Percentiles rank a stretch among this genome's conserved stretches.
Evolutionary conservation across 345 rosid genomes (phyloP).

Genomic region (Euphorbia peplus): DNA sequence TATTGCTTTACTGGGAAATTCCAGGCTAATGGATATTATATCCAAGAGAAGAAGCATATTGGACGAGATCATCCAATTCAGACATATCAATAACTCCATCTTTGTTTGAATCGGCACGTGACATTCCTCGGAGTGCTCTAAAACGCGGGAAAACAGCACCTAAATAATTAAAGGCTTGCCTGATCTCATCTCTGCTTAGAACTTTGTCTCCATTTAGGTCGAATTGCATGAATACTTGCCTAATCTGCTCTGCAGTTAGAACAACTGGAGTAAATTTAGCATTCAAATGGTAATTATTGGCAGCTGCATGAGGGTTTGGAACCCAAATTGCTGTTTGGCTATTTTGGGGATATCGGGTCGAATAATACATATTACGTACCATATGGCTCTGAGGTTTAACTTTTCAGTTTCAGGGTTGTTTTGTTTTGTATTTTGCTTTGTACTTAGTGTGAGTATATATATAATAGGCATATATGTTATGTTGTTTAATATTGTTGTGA

Average conservation of each 20-base stretch:
- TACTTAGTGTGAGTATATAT: neutral
- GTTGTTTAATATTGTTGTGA: too few relatives aligned
- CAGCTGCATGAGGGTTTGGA: too few relatives aligned
- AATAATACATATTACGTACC: neutral
- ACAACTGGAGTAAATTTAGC: too few relatives aligned
- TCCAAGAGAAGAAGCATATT: neutral
- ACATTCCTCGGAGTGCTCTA: neutral
- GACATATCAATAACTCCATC: conserved; percentile 1
- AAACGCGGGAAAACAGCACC: neutral
- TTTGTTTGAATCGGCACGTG: neutral
- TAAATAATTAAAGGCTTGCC: neutral
- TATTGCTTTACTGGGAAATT: too few relatives aligned
- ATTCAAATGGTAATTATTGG: too few relatives aligned
- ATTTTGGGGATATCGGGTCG: too few relatives aligned
- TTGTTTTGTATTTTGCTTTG: too few relatives aligned
- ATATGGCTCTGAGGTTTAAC: too few relatives aligned
- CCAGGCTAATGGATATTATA: neutral
- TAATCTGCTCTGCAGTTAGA: neutral
- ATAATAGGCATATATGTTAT: neutral
- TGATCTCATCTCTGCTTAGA: neutral
- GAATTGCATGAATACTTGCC: conserved; percentile 6
- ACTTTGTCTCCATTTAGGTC: neutral
- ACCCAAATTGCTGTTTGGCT: too few relatives aligned
- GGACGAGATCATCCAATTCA: conserved; percentile 6
- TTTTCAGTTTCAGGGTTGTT: too few relatives aligned